Evolutionary conservation across 441 rosid species (phyloP).

Genomic region (Adansonia grandidieri): DNA sequence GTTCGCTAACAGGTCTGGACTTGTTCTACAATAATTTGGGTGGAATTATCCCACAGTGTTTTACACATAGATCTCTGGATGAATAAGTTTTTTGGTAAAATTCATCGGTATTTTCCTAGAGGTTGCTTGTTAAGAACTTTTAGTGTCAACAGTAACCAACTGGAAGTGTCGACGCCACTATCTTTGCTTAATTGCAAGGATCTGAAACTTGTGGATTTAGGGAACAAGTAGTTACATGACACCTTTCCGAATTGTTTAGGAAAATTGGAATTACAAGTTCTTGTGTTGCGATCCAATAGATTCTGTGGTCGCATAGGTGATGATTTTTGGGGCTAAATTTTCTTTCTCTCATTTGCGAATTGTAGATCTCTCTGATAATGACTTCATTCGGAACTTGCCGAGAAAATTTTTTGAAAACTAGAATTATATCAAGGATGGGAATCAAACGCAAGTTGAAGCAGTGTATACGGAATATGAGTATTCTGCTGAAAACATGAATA

Average conservation of each 20-base stretch:
- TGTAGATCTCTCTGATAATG: constrained; percentile 25
- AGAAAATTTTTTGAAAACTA: not conserved
- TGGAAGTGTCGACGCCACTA: constrained; percentile 23
- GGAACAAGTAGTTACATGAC: not conserved
- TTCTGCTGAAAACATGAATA: too few relatives aligned
- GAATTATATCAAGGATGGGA: not conserved
- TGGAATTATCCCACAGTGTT: constrained; percentile 25
- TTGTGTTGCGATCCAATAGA: too few relatives aligned
- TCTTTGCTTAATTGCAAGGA: constrained; percentile 11
- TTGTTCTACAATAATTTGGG: constrained; percentile 20
- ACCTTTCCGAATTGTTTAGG: not conserved
- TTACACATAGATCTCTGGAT: constrained; percentile 20
- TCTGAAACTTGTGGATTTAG: not conserved
- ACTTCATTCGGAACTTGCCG: not conserved
- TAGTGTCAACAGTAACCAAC: constrained; percentile 18
- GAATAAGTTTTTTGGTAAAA: constrained; percentile 22
- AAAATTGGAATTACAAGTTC: too few relatives aligned
- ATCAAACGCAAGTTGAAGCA: not conserved
- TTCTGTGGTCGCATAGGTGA: too few relatives aligned
- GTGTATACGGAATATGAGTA: not conserved
- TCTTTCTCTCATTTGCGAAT: too few relatives aligned
- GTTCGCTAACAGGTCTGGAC: constrained; percentile 21
- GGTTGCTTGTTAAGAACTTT: constrained; percentile 2
- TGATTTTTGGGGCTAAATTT: too few relatives aligned
- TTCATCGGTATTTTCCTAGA: not conserved